These are phyloP conservation scores for Nigrograna mackinnonii DNA, from an alignment of 2,329 filamentous ascomycete genomes.

Conservation along the genomic window DNA sequence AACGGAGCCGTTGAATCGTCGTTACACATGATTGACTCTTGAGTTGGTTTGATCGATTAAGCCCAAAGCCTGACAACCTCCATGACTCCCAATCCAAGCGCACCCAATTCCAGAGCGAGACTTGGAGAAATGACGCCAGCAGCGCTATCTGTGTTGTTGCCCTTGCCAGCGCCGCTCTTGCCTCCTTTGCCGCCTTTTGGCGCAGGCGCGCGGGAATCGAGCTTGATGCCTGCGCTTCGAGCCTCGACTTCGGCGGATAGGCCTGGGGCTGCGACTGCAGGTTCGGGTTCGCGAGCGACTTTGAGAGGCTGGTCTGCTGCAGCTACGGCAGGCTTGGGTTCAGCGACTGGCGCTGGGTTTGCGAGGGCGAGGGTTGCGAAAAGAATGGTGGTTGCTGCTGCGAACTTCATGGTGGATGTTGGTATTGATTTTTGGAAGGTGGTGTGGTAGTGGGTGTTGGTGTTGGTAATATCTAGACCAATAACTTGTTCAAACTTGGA, in stretches of 20 bases:
- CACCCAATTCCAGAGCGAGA: constrained; percentile 24
- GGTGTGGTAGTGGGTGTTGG: too few species aligned
- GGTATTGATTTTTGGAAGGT: constrained; percentile 1
- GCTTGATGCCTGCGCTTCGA: constrained; percentile 13
- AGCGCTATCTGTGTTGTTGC: constrained; percentile 15
- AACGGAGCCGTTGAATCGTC: too few species aligned
- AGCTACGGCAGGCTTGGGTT: constrained; percentile 11
- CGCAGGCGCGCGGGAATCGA: constrained; percentile 22
- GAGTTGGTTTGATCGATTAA: too few species aligned
- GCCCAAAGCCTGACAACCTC: constrained; percentile 8
- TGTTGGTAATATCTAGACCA: too few species aligned
- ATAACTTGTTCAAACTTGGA: too few species aligned
- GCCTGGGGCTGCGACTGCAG: constrained; percentile 1
- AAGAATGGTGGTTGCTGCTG: constrained; percentile 23
- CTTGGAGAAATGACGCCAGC: constrained; percentile 22
- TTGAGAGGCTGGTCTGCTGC: constrained; percentile 6
- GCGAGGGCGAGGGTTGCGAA: constrained; percentile 28
- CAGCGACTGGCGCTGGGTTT: constrained; percentile 25
- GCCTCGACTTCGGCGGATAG: constrained; percentile 17
- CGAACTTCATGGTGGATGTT: constrained; percentile 25
- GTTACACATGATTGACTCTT: too few species aligned
- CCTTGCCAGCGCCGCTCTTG: not conserved
- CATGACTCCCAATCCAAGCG: constrained; percentile 26
- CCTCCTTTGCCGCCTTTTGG: constrained; percentile 3
- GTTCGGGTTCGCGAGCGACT: constrained; percentile 7